phyloP scores from a whole-genome alignment of 257 asterid species.

The Solanum habrochaites region DNA sequence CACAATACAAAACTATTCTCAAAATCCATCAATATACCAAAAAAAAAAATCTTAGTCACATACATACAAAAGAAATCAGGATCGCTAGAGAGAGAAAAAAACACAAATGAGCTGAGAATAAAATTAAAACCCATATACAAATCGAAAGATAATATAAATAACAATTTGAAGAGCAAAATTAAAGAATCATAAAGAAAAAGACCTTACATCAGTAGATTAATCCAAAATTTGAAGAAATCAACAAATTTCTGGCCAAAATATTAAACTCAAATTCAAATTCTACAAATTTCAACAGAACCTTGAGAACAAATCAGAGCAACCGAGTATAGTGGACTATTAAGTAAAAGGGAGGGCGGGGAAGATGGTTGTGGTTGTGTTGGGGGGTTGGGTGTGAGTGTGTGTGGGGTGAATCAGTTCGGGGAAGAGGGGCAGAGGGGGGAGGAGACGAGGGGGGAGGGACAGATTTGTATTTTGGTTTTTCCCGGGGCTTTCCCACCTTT shows the following conservation, averaged over 20 bases:
- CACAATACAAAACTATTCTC: conserved; percentile 27
- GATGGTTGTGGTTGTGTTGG: no score
- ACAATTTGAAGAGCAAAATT: not conserved
- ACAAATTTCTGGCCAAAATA: not conserved
- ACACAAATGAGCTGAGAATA: not conserved
- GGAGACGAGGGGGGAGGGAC: no score
- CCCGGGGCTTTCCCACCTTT: no score
- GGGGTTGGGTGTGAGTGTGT: no score
- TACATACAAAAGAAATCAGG: not conserved
- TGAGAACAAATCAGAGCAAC: not conserved
- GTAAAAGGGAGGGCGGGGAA: no score
- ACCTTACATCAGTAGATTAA: not conserved
- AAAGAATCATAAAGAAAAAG: not conserved
- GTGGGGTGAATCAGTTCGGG: no score
- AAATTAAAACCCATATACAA: not conserved
- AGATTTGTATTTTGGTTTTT: no score
- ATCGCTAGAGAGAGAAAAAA: not conserved
- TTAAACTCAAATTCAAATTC: not conserved
- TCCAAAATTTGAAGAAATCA: not conserved
- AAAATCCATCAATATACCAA: not conserved
- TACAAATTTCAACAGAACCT: not conserved
- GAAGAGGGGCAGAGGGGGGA: no score
- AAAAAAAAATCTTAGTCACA: not conserved
- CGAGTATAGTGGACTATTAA: not conserved
- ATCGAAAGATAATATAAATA: not conserved